Evolutionary conservation across 306 rosid genomes (phyloP).

Genomic region (Sicyos baderoa): DNA sequence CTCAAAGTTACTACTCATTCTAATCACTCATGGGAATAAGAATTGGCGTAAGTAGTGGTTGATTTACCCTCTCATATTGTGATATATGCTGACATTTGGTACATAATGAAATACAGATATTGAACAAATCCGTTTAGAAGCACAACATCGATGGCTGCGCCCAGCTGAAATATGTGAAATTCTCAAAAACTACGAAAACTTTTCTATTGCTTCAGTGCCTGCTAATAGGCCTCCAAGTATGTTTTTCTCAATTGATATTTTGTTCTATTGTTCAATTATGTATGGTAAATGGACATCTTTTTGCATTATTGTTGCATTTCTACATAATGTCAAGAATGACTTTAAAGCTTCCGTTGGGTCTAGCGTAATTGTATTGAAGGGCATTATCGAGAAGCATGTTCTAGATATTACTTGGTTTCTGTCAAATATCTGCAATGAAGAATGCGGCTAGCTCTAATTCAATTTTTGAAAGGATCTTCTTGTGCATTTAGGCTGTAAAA

Average conservation of each 20-base stretch:
- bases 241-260: conserved; percentile 16
- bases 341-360: neutral
- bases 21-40: too few species aligned
- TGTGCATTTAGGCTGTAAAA: neutral
- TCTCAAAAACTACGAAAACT: conserved; percentile 46
- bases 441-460: neutral
- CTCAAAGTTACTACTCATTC: too few species aligned
- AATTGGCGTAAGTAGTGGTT: neutral
- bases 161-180: conserved; percentile 84
- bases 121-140: conserved; percentile 53
- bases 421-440: neutral
- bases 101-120: conserved; percentile 45
- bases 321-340: neutral
- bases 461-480: neutral
- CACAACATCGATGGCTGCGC: conserved; percentile 82
- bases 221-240: conserved; percentile 62
- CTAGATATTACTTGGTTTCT: neutral
- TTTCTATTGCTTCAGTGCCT: conserved; percentile 55
- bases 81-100: conserved; percentile 13
- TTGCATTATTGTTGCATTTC: conserved; percentile 9
- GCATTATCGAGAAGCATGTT: neutral
- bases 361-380: neutral
- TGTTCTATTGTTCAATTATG: neutral
- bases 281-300: neutral
- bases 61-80: neutral